A percentile compares a stretch with the other conserved stretches of the same genome.
Conservation (phyloP, 352 stramenopile genomes). For the Globisporangium cederbergense region DNA sequence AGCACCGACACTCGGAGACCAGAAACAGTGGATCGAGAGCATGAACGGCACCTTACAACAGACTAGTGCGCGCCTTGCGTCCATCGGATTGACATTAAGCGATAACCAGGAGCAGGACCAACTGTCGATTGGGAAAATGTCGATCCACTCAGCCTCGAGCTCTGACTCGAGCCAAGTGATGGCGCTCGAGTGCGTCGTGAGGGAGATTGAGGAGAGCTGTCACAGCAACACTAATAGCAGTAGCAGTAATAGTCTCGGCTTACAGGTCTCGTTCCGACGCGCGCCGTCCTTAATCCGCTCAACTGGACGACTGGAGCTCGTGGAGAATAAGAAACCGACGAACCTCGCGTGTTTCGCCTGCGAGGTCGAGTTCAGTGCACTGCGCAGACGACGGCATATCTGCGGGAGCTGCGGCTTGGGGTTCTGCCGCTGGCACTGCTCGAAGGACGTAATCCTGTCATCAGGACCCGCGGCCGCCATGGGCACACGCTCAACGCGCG, state of each 20-base stretch:
- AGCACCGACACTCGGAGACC: constrained; percentile 22
- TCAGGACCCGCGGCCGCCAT: neutral
- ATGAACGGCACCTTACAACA: constrained; percentile 14
- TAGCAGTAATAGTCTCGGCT: neutral
- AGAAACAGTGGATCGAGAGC: constrained; percentile 24
- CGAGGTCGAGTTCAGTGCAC: constrained; percentile 21
- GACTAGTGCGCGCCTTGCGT: neutral
- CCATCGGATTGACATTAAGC: neutral
- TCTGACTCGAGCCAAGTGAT: constrained; percentile 7
- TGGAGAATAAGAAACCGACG: constrained; percentile 2
- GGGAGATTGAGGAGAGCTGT: neutral
- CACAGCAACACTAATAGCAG: neutral
- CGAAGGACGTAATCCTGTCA: constrained; percentile 16
- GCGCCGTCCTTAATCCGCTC: neutral
- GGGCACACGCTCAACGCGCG: constrained; percentile 5
- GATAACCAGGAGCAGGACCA: constrained; percentile 5
- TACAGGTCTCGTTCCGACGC: constrained; percentile 9
- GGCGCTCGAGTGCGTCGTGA: constrained; percentile 1
- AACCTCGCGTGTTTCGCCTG: constrained; percentile 20
- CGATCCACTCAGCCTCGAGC: neutral
- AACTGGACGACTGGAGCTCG: constrained; percentile 9
- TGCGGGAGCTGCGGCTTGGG: constrained; percentile 24
- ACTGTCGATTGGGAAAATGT: constrained; percentile 1
- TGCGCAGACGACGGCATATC: constrained; percentile 16
- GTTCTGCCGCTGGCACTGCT: constrained; percentile 33